Evolutionary conservation across 495 filamentous ascomycete genomes (phyloP).

Genomic region (Tetracladium marchalianum): DNA sequence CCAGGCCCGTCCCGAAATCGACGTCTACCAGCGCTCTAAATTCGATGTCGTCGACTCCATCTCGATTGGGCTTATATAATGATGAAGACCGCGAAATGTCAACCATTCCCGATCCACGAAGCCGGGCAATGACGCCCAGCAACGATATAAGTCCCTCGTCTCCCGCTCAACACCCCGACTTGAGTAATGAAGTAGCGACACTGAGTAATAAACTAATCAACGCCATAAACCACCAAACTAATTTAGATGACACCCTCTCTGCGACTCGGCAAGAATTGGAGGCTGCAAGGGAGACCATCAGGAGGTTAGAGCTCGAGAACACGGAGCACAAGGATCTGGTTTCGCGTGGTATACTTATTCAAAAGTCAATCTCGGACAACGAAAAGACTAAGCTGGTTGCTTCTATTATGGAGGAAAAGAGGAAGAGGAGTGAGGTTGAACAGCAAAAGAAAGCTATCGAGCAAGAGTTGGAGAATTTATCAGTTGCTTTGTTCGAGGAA

Average conservation of each 20-base stretch:
- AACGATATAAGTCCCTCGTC: slow-evolving; percentile 7
- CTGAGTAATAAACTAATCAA: slow-evolving; percentile 93
- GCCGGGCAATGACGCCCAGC: slow-evolving; percentile 16
- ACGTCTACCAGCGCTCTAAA: slow-evolving; percentile 13
- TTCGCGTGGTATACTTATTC: slow-evolving; percentile 59
- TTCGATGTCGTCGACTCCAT: slow-evolving; percentile 14
- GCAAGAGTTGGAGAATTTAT: slow-evolving; percentile 78
- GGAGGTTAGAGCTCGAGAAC: slow-evolving; percentile 50
- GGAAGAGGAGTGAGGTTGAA: slow-evolving; percentile 47
- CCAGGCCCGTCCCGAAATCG: slow-evolving; percentile 17
- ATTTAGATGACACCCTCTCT: slow-evolving; percentile 77
- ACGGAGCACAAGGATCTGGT: slow-evolving; percentile 65
- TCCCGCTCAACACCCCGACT: slow-evolving; percentile 18
- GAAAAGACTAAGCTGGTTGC: slow-evolving; percentile 54
- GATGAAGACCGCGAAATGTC: slow-evolving; percentile 20
- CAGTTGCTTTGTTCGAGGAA: slow-evolving; percentile 86
- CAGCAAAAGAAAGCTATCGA: slow-evolving; percentile 67
- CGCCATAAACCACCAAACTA: slow-evolving; percentile 95
- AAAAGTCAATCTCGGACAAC: slow-evolving; percentile 57
- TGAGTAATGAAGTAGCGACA: slow-evolving; percentile 67
- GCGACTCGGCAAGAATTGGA: slow-evolving; percentile 78
- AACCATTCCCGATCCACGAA: slow-evolving; percentile 21
- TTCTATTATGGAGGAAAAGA: slow-evolving; percentile 53
- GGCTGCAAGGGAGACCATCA: slow-evolving; percentile 54
- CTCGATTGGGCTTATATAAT: slow-evolving; percentile 1